phyloP scores from a whole-genome alignment of 2,329 filamentous ascomycete genomes.

The Aspergillus udagawae region DNA sequence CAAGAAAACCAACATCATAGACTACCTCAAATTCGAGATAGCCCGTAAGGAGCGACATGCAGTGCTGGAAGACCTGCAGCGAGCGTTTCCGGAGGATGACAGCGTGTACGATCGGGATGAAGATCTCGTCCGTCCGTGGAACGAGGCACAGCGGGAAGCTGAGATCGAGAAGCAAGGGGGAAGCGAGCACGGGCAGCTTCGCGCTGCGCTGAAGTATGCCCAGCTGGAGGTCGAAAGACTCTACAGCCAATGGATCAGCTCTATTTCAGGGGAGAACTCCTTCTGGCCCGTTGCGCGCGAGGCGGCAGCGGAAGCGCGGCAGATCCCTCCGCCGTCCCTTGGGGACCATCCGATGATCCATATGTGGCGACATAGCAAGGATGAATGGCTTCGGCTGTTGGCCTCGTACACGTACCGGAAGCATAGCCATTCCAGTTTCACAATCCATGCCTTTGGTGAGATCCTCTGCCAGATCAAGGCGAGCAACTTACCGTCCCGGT shows the following conservation, averaged over 20 bases:
- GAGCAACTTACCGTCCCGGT: slow-evolving; percentile 19
- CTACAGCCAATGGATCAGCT: slow-evolving; percentile 17
- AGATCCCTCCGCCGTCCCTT: slow-evolving; percentile 27
- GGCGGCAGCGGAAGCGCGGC: slow-evolving; percentile 24
- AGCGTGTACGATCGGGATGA: slow-evolving; percentile 23
- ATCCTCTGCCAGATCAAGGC: slow-evolving; percentile 31
- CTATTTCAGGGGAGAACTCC: slow-evolving; percentile 5
- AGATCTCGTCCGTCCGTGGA: slow-evolving; percentile 33
- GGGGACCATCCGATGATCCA: slow-evolving; percentile 31
- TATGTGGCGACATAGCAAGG: slow-evolving; percentile 30
- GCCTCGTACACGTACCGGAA: slow-evolving; percentile 37
- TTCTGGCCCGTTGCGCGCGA: slow-evolving; percentile 23
- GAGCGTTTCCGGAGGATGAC: slow-evolving; percentile 21
- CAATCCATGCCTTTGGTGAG: slow-evolving; percentile 32
- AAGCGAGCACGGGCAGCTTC: slow-evolving; percentile 13
- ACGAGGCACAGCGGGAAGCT: slow-evolving; percentile 19
- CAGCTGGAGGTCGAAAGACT: slow-evolving; percentile 16
- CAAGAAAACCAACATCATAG: slow-evolving; percentile 39
- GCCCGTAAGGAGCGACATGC: slow-evolving; percentile 27
- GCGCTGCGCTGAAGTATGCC: slow-evolving; percentile 15
- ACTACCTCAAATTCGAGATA: slow-evolving; percentile 43
- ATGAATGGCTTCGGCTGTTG: slow-evolving; percentile 32
- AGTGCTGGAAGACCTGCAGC: slow-evolving; percentile 30
- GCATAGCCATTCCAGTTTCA: slow-evolving; percentile 19
- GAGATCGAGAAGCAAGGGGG: slow-evolving; percentile 11